Evolutionary conservation across 768 basidiomycete species (phyloP), one percentile per base, ranked within the genome.

Genomic region (Amanita jacksonii): DNA sequence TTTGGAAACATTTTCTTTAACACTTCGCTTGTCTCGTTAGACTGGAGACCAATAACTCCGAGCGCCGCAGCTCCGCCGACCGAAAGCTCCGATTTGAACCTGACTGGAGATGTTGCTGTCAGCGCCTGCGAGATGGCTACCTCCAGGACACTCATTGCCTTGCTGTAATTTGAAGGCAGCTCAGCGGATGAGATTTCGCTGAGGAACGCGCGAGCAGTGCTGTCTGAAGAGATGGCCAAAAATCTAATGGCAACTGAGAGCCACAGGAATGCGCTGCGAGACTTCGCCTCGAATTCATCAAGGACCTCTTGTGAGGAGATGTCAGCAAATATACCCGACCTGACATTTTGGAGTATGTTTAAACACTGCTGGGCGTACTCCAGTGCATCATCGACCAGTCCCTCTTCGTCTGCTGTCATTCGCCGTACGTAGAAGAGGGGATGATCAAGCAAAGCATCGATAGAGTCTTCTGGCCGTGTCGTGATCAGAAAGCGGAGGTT

Each of bases 401-500:
- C 41, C 22, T 42, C 41, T 33, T 42, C 41, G 41, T 42, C 41
- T 19, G 1, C 18, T 8, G 19, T 42, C 32, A 42, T 42, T 5
- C n/a, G 28, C 12, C 32, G 41, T 13, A 31, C 22, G 22, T 24
- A 22, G 19, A 22, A 42, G 32, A 32, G 41, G 3, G n/a, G n/a
- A 13, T 32, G 6, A n/a, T 23, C 31, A 9, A 18, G 20, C 12
- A 42, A 13, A 33, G 1, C 20, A 24, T 20, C 22, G 6, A 42
- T 20, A 32, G 27, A 28, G 7, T 35, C 24, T 32, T 58, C 57
- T 12, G 56, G 57, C 9, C 59, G 54, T 10, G 54, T 40, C 4
- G 62, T 63, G 42, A 63, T 38, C n/a, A 62, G 25, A 37, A 64
- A 49, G 9, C 57, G 55, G 32, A 57, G 52, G 30, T 54, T 54